A percentile compares a stretch with the other conserved stretches of the same genome.
These are phyloP conservation scores for Phialophora macrospora DNA, from an alignment of 2,329 filamentous ascomycete species.

Conservation along the genomic window DNA sequence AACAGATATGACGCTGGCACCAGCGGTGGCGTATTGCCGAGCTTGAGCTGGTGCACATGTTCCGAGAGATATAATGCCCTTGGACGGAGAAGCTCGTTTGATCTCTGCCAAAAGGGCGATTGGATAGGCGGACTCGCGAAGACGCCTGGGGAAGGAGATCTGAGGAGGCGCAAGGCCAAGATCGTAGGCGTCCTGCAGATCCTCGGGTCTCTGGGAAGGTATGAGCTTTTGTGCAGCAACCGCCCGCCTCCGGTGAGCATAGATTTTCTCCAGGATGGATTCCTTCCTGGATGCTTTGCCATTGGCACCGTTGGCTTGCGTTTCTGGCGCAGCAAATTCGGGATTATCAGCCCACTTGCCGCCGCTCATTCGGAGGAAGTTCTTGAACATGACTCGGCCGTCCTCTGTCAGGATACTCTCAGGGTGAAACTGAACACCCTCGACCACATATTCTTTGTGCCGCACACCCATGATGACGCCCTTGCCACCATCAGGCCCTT, in stretches of 20 bases:
- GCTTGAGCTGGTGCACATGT: slow-evolving; percentile 90
- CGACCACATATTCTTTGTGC: slow-evolving; percentile 87
- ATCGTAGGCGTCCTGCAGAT: slow-evolving; percentile 85
- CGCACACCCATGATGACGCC: slow-evolving; percentile 96
- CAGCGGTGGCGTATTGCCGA: slow-evolving; percentile 86
- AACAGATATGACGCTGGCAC: slow-evolving; percentile 97
- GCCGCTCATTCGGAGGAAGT: slow-evolving; percentile 85
- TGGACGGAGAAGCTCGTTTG: slow-evolving; percentile 94
- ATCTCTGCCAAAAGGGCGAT: slow-evolving; percentile 97
- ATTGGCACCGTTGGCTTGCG: slow-evolving; percentile 37
- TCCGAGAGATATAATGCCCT: slow-evolving; percentile 87
- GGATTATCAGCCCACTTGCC: slow-evolving; percentile 72
- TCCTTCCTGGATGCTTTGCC: slow-evolving; percentile 56
- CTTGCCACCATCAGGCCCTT: slow-evolving; percentile 73
- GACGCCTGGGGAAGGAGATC: slow-evolving; percentile 76
- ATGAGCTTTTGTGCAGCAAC: slow-evolving; percentile 82
- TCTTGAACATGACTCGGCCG: slow-evolving; percentile 86
- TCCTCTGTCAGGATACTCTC: slow-evolving; percentile 94
- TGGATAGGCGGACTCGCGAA: slow-evolving; percentile 82
- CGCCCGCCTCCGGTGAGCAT: slow-evolving; percentile 74
- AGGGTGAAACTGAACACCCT: slow-evolving; percentile 96
- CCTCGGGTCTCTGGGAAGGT: slow-evolving; percentile 79
- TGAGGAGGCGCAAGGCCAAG: slow-evolving; percentile 83
- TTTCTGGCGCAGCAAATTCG: slow-evolving; percentile 32
- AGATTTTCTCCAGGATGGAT: slow-evolving; percentile 91